Evolutionary conservation across 192 early-diverging fungal species (phyloP).

Genomic region (Gigaspora rosea): DNA sequence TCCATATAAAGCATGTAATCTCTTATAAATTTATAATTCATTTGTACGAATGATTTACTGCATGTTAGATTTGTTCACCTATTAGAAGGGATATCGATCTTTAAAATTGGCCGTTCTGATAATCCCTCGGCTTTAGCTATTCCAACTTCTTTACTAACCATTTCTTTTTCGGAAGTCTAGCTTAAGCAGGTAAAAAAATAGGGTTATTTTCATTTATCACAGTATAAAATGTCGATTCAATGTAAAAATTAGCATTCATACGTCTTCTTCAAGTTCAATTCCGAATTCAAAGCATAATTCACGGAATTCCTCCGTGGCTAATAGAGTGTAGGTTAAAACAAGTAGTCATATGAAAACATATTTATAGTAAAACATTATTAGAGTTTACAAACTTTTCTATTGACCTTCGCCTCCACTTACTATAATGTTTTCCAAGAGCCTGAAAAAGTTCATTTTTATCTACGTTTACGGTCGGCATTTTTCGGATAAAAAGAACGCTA

Average conservation of each 20-base stretch:
- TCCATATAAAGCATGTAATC: not conserved
- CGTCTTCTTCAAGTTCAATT: conserved; percentile 98
- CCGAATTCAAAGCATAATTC: conserved; percentile 99
- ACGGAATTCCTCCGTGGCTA: conserved; percentile 85
- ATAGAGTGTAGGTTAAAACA: not conserved
- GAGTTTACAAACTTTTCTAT: not conserved
- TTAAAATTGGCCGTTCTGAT: conserved; percentile 80
- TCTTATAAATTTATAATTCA: conserved; percentile 36
- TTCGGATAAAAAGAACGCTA: not conserved
- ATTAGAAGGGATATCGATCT: conserved; percentile 99
- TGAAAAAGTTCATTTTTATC: conserved; percentile 87
- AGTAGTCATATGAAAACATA: not conserved
- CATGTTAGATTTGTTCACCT: conserved; percentile 38
- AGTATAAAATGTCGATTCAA: not conserved
- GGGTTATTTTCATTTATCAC: not conserved
- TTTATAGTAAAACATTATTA: not conserved
- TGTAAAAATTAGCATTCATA: conserved; percentile 41
- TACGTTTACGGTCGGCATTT: conserved; percentile 95
- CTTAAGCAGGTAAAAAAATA: not conserved
- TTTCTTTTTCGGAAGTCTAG: conserved; percentile 80
- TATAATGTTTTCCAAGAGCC: conserved; percentile 76
- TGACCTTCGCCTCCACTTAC: conserved; percentile 47
- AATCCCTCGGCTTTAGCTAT: conserved; percentile 56
- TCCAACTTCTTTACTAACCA: conserved; percentile 66
- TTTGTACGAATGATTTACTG: not conserved